Evolutionary conservation across 148 eudicot genomes (phyloP), one percentile per base, ranked within the genome.

Genomic region (Camellia japonica): DNA sequence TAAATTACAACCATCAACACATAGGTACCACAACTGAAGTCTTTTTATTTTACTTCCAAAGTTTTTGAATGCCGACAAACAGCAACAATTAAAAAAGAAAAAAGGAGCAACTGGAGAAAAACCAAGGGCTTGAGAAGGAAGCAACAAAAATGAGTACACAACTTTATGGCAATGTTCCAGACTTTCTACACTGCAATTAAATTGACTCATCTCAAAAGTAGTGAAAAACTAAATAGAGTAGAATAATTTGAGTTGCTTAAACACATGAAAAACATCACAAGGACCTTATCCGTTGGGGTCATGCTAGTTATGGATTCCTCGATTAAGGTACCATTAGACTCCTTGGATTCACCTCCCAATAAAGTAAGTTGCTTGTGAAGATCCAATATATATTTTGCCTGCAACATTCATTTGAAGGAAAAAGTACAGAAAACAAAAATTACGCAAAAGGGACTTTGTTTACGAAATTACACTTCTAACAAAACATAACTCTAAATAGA

Each of bases 261-360:
- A 23, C 23, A 23, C 23, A 23, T 23, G 20, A 68, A 43, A 69
- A 56, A 55, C 73, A 69, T 51, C 66, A 58, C 14, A 85, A 71
- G 51, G 51, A 96, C 98, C 98, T 92, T 96, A 44, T 96, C 94
- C 19, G 86, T 84, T 55, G 94, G 88, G 81, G 89, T 87, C 86
- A 87, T 44, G 85, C 86, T 93, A 60, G 90, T 70, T 61, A 89
- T 84, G 47, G 95, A 77, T 76, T 90, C 97, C 12, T 86, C 90
- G 49, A 82, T 80, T 68, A 91, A 61, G 81, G 81, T 80, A 67
- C 92, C 91, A 81, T 90, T 89, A 63, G 88, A 82, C 62, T 84
- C 85, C 30, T 23, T 23, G 30, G 30, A 23, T 23, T 23, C 30
- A 23, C 30, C 30, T 23, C 30, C 30, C 30, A 23, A 23, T 23